Percentiles rank a stretch among this genome's conserved stretches.
Conservation (phyloP, 768 basidiomycete genomes). For the Leccinum broughii region DNA sequence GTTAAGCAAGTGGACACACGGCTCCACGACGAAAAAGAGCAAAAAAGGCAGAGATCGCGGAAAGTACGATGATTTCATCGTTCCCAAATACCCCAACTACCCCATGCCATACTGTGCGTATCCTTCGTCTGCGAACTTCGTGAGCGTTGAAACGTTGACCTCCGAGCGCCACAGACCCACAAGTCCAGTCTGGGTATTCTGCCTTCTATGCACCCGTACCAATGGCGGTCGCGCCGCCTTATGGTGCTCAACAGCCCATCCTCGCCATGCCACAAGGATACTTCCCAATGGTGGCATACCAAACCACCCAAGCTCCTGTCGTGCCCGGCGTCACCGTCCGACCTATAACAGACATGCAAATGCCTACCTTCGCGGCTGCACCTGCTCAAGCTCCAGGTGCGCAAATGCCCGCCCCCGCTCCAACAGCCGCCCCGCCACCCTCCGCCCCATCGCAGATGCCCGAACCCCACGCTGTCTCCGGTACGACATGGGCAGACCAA, state of each 20-base stretch:
- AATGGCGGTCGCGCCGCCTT: conserved; percentile 24
- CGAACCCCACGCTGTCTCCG: background rate
- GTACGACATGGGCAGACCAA: background rate
- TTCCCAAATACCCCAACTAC: conserved; percentile 15
- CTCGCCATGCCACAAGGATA: conserved; percentile 30
- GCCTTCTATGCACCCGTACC: conserved; percentile 32
- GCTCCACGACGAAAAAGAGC: conserved; percentile 14
- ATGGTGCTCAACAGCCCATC: conserved; percentile 30
- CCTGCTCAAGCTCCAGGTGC: conserved; percentile 2
- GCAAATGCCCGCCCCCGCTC: conserved; percentile 9
- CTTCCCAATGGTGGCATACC: conserved; percentile 28
- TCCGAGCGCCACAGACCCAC: conserved; percentile 21
- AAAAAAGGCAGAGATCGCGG: conserved; percentile 22
- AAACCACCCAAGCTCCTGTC: conserved; percentile 15
- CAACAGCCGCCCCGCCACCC: background rate
- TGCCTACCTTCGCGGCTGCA: conserved; percentile 13
- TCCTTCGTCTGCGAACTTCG: background rate
- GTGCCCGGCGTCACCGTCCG: conserved; percentile 3
- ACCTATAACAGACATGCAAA: conserved; percentile 10
- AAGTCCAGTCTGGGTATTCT: conserved; percentile 24
- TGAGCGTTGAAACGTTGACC: conserved; percentile 22
- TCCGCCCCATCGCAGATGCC: background rate
- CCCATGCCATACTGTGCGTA: conserved; percentile 28
- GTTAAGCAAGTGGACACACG: conserved; percentile 19
- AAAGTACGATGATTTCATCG: conserved; percentile 20